A percentile compares a stretch with the other conserved stretches of the same genome.
Conservation (phyloP, 768 basidiomycete species). For the Leucogyrophana mollusca region DNA sequence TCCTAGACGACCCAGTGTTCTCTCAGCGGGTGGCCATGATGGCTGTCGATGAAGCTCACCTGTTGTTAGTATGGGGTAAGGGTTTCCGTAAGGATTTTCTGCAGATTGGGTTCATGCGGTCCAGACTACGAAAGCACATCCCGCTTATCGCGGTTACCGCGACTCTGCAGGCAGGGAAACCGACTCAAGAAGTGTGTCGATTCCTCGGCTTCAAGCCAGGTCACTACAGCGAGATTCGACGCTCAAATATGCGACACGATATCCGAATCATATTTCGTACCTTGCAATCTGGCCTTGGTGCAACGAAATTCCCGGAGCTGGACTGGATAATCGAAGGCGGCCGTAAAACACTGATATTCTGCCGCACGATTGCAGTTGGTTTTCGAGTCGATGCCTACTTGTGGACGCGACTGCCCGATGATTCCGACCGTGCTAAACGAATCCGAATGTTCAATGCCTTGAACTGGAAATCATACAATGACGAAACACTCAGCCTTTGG, state of each 20-base stretch:
- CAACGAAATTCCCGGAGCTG: slow-evolving; percentile 3
- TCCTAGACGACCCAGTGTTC: slow-evolving; percentile 17
- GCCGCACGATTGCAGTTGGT: slow-evolving; percentile 2
- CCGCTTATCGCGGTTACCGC: not conserved
- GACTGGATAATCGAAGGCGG: slow-evolving; percentile 2
- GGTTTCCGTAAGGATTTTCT: slow-evolving; percentile 19
- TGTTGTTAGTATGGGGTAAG: slow-evolving; percentile 22
- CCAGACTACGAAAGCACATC: slow-evolving; percentile 7
- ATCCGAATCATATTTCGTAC: not conserved
- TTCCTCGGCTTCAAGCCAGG: slow-evolving; percentile 4
- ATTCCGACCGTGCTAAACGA: not conserved
- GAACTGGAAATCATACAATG: slow-evolving; percentile 5
- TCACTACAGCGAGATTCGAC: not conserved
- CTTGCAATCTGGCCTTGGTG: not conserved
- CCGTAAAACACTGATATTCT: slow-evolving; percentile 4
- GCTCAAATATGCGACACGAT: not conserved
- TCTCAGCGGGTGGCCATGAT: slow-evolving; percentile 17
- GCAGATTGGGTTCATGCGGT: slow-evolving; percentile 20
- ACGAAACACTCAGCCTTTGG: slow-evolving; percentile 1
- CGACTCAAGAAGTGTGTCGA: not conserved
- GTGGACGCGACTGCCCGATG: not conserved
- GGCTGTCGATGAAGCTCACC: slow-evolving; percentile 28
- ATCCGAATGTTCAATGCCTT: slow-evolving; percentile 10
- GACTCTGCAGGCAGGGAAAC: not conserved
- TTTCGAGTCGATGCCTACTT: slow-evolving; percentile 7